Conservation (phyloP, 2,329 filamentous ascomycete genomes). For the Akanthomyces uredinophilus region DNA sequence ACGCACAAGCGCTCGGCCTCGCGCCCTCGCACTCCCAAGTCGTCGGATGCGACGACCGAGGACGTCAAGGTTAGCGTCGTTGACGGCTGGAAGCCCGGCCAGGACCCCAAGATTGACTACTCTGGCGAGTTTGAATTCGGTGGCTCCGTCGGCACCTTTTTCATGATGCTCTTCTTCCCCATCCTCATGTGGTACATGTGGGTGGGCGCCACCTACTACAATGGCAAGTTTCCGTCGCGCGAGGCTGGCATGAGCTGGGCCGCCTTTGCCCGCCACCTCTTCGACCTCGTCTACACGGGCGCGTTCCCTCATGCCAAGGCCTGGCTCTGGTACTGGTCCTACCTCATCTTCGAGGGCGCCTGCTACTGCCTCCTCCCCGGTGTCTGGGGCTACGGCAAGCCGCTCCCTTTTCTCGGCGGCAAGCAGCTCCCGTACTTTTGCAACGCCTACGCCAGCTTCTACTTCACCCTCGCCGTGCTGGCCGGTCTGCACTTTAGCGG, state of each 20-base stretch:
- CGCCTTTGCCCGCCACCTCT: conserved; percentile 70
- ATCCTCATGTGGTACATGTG: conserved; percentile 98
- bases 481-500: conserved; percentile 74
- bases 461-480: conserved; percentile 71
- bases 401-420: conserved; percentile 73
- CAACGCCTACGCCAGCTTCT: conserved; percentile 82
- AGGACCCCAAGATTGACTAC: conserved; percentile 58
- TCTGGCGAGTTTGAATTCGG: conserved; percentile 76
- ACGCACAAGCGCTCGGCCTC: conserved; percentile 3
- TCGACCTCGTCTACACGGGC: conserved; percentile 69
- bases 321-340: conserved; percentile 93
- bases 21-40: conserved; percentile 8
- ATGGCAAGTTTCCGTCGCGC: conserved; percentile 71
- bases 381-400: conserved; percentile 82
- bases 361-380: conserved; percentile 85
- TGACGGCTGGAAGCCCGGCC: conserved; percentile 55
- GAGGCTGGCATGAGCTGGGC: conserved; percentile 58
- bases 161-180: conserved; percentile 93
- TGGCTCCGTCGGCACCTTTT: conserved; percentile 69
- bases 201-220: conserved; percentile 90
- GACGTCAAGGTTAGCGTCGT: conserved; percentile 26
- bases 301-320: conserved; percentile 79
- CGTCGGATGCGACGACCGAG: background rate
- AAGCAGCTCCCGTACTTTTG: conserved; percentile 93
- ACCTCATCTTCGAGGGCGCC: conserved; percentile 77